Percentiles rank a stretch among this genome's conserved stretches.
Conservation (phyloP, 495 filamentous ascomycete genomes). For the Usnea hakonensis region DNA sequence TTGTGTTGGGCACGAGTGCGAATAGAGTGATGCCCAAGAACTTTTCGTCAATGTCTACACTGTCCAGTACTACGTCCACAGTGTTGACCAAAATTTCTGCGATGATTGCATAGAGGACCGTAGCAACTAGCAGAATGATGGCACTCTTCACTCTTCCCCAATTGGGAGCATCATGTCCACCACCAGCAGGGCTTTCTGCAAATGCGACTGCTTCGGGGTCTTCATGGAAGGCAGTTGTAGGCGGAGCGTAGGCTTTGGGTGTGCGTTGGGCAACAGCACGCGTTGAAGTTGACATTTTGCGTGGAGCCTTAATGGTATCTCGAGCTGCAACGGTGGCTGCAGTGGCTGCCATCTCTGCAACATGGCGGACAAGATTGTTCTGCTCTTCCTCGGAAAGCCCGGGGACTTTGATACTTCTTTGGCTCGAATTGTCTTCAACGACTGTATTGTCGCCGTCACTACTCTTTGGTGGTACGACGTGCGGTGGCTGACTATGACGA, state of each 20-base stretch:
- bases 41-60: slow-evolving; percentile 90
- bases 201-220: slow-evolving; percentile 37
- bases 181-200: slow-evolving; percentile 39
- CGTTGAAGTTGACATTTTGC: slow-evolving; percentile 38
- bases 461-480: slow-evolving; percentile 66
- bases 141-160: slow-evolving; percentile 90
- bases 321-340: slow-evolving; percentile 82
- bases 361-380: slow-evolving; percentile 66
- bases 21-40: slow-evolving; percentile 97
- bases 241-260: slow-evolving; percentile 28
- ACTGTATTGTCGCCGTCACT: slow-evolving; percentile 32
- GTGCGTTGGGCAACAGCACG: slow-evolving; percentile 28
- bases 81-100: slow-evolving; percentile 96
- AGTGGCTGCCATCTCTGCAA: slow-evolving; percentile 87
- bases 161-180: slow-evolving; percentile 95
- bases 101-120: slow-evolving; percentile 87
- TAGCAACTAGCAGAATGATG: slow-evolving; percentile 81
- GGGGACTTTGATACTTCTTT: slow-evolving; percentile 44
- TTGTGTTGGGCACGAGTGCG: slow-evolving; percentile 94
- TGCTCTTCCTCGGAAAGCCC: slow-evolving; percentile 77
- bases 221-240: slow-evolving; percentile 27
- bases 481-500: slow-evolving; percentile 38
- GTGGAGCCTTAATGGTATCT: slow-evolving; percentile 53
- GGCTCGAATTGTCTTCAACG: slow-evolving; percentile 24
- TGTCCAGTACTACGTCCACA: slow-evolving; percentile 86